Evolutionary conservation across 805 yeast genomes (phyloP).

Genomic region (Ogataea zsoltii): DNA sequence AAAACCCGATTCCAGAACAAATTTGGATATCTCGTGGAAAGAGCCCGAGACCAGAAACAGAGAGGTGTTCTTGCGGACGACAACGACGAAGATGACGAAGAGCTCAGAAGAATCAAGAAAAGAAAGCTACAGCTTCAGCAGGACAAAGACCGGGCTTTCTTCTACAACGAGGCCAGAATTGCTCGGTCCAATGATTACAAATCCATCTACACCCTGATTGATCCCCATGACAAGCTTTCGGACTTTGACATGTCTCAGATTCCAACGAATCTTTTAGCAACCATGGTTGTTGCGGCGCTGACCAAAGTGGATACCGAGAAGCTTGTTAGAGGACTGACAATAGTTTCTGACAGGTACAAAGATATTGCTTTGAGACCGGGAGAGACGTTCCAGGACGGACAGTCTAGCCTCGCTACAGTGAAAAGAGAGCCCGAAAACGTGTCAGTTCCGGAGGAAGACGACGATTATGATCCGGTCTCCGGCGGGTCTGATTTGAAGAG

Average conservation of each 20-base stretch:
- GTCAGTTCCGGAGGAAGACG: conserved; percentile 1
- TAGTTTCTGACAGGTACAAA: conserved; percentile 63
- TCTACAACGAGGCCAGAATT: conserved; percentile 32
- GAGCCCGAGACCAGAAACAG: conserved; percentile 29
- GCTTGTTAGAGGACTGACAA: conserved; percentile 66
- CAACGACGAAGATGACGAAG: conserved; percentile 44
- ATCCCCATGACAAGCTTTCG: conserved; percentile 56
- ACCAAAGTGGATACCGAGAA: conserved; percentile 50
- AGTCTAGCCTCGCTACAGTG: not conserved
- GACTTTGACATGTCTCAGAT: conserved; percentile 70
- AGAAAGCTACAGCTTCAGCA: conserved; percentile 20
- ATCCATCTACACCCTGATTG: conserved; percentile 66
- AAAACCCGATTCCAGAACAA: conserved; percentile 36
- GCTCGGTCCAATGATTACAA: conserved; percentile 53
- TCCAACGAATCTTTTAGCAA: conserved; percentile 61
- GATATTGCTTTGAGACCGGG: conserved; percentile 15
- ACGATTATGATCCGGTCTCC: conserved; percentile 5
- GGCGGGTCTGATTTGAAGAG: conserved; percentile 15
- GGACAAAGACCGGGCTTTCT: conserved; percentile 22
- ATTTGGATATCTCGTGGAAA: conserved; percentile 32
- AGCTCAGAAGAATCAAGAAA: conserved; percentile 24
- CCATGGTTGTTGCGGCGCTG: conserved; percentile 69
- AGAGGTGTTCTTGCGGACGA: conserved; percentile 40
- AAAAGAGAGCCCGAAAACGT: not conserved
- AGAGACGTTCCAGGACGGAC: conserved; percentile 5